Conservation (phyloP, 1,284 basidiomycete species). For the Fistulina hepatica region DNA sequence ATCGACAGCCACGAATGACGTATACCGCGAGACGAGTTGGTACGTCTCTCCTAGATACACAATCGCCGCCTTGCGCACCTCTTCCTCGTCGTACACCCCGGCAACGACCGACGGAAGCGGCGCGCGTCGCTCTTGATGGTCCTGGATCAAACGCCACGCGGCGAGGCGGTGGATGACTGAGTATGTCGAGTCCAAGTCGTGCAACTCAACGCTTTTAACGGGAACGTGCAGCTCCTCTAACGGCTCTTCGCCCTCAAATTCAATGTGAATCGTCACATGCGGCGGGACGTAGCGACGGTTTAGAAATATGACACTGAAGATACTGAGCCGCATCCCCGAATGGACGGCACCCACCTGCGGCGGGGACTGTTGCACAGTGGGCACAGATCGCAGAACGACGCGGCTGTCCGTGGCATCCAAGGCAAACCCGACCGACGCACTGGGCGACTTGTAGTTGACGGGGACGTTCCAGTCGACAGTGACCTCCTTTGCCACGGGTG, state of each 20-base stretch:
- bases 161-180: conserved; percentile 41
- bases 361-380: conserved; percentile 35
- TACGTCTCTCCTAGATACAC: conserved; percentile 39
- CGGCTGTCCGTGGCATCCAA: conserved; percentile 4
- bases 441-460: conserved; percentile 19
- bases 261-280: conserved; percentile 22
- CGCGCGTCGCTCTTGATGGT: conserved; percentile 26
- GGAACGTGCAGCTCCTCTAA: conserved; percentile 27
- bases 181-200: conserved; percentile 17
- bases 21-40: conserved; percentile 39
- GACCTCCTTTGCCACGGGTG: conserved; percentile 33
- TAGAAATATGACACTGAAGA: conserved; percentile 34
- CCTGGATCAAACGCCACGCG: conserved; percentile 39
- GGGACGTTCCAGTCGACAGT: conserved; percentile 38
- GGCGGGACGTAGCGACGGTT: conserved; percentile 24
- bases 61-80: conserved; percentile 33
- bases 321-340: conserved; percentile 33
- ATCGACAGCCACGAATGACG: conserved; percentile 47
- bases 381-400: conserved; percentile 22
- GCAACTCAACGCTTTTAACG: conserved; percentile 29
- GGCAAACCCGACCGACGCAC: too few relatives aligned
- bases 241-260: conserved; percentile 19
- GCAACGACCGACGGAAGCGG: conserved; percentile 22
- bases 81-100: conserved; percentile 17
- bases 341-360: conserved; percentile 30